Percentiles rank a stretch among this genome's conserved stretches.
phyloP scores from a whole-genome alignment of 805 yeast genomes.

The Candida namnaoensis region DNA sequence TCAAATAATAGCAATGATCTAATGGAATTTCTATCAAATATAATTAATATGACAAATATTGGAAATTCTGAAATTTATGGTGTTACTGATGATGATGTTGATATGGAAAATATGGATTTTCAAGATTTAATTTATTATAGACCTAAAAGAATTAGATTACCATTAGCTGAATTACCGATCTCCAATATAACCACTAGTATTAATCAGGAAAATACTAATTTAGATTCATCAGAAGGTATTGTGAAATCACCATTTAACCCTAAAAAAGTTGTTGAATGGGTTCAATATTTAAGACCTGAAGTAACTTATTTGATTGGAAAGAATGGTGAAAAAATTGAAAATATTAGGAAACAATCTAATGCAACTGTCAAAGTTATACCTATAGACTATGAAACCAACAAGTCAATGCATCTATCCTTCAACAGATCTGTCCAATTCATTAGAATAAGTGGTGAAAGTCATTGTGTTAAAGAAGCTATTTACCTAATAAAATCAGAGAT shows the following conservation, averaged over 20 bases:
- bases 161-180: too few relatives aligned
- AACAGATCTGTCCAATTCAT: conserved; percentile 16
- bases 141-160: too few relatives aligned
- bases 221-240: too few relatives aligned
- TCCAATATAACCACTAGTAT: too few relatives aligned
- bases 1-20: not conserved
- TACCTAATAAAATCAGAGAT: conserved; percentile 17
- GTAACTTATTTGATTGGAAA: conserved; percentile 34
- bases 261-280: not conserved
- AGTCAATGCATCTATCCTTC: conserved; percentile 7
- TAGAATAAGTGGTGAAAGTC: conserved; percentile 21
- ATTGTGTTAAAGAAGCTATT: conserved; percentile 18
- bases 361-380: conserved; percentile 33
- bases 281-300: conserved; percentile 21
- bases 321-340: conserved; percentile 29
- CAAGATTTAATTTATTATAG: too few relatives aligned
- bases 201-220: too few relatives aligned
- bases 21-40: too few relatives aligned
- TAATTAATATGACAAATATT: too few relatives aligned
- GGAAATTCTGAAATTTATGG: too few relatives aligned
- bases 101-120: too few relatives aligned
- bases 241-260: too few relatives aligned
- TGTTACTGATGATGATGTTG: too few relatives aligned
- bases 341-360: conserved; percentile 22
- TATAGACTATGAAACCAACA: conserved; percentile 10